phyloP scores from a whole-genome alignment of 495 filamentous ascomycete species.

The Hypoxylon perforatum region DNA sequence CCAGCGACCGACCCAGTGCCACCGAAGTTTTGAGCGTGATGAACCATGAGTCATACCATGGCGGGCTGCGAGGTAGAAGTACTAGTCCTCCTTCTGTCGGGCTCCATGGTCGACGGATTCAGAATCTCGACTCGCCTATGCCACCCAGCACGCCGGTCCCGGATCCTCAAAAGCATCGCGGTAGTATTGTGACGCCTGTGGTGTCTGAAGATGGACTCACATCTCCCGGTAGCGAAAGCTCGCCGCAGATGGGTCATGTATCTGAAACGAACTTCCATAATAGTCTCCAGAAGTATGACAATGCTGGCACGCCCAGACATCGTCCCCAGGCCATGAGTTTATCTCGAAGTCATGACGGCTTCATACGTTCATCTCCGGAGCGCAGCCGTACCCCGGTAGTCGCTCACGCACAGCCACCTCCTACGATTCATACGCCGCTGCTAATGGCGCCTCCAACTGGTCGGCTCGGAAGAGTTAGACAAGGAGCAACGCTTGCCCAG shows the following conservation, averaged over 20 bases:
- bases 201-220: conserved; percentile 45
- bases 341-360: conserved; percentile 51
- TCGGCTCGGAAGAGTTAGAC: conserved; percentile 49
- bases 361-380: conserved; percentile 35
- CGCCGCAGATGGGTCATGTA: conserved; percentile 37
- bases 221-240: conserved; percentile 48
- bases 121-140: conserved; percentile 66
- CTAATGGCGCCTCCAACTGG: conserved; percentile 69
- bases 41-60: conserved; percentile 68
- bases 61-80: conserved; percentile 49
- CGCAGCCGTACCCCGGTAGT: conserved; percentile 27
- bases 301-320: conserved; percentile 45
- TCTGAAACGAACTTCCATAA: conserved; percentile 42
- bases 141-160: conserved; percentile 56
- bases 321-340: conserved; percentile 47
- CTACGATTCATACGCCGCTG: conserved; percentile 55
- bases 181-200: conserved; percentile 26
- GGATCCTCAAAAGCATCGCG: conserved; percentile 51
- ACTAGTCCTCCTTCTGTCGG: conserved; percentile 51
- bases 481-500: conserved; percentile 46
- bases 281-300: conserved; percentile 47
- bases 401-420: conserved; percentile 45
- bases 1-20: conserved; percentile 80
- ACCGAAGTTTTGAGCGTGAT: conserved; percentile 88
- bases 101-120: conserved; percentile 60